Percentiles rank a stretch among this genome's conserved stretches.
Evolutionary conservation across 1,284 basidiomycete species (phyloP).

Genomic region (Stygiomarasmius scandens): DNA sequence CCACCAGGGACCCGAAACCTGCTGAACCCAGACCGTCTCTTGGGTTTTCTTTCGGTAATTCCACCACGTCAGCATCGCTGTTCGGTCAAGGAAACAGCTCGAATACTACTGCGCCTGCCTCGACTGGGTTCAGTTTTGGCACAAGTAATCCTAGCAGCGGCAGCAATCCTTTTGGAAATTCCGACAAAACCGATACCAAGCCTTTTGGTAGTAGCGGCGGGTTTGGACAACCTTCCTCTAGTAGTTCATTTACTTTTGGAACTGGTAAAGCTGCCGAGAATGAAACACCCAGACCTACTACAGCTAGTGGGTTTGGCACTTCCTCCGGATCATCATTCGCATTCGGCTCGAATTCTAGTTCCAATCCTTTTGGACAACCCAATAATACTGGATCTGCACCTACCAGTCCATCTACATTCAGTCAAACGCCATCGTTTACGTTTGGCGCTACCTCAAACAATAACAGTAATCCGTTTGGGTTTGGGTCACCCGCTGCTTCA

Average conservation of each 20-base stretch:
- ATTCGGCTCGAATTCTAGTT: conserved; percentile 42
- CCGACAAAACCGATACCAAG: conserved; percentile 7
- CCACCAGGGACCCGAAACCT: conserved; percentile 51
- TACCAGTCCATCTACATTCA: conserved; percentile 56
- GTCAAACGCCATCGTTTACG: conserved; percentile 44
- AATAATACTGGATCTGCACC: conserved; percentile 45
- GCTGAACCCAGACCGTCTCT: conserved; percentile 38
- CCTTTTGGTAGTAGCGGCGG: conserved; percentile 6
- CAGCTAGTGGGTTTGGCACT: conserved; percentile 48
- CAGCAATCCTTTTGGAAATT: conserved; percentile 2
- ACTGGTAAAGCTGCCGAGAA: conserved; percentile 29
- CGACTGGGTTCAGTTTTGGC: conserved; percentile 42
- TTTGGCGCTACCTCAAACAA: conserved; percentile 40
- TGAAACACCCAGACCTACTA: conserved; percentile 38
- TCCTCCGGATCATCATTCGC: conserved; percentile 40
- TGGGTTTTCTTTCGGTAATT: conserved; percentile 47
- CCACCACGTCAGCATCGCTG: conserved; percentile 34
- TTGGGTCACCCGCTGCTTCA: conserved; percentile 52
- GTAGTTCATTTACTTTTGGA: conserved; percentile 34
- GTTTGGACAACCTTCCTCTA: not conserved
- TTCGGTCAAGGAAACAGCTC: conserved; percentile 39
- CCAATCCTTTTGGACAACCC: conserved; percentile 47
- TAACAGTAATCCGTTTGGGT: conserved; percentile 9
- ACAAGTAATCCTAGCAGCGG: not conserved
- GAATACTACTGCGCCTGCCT: conserved; percentile 27